Evolutionary conservation across 2,329 filamentous ascomycete genomes (phyloP), one percentile per base, ranked within the genome.

Genomic region (Keithomyces neogunnii): DNA sequence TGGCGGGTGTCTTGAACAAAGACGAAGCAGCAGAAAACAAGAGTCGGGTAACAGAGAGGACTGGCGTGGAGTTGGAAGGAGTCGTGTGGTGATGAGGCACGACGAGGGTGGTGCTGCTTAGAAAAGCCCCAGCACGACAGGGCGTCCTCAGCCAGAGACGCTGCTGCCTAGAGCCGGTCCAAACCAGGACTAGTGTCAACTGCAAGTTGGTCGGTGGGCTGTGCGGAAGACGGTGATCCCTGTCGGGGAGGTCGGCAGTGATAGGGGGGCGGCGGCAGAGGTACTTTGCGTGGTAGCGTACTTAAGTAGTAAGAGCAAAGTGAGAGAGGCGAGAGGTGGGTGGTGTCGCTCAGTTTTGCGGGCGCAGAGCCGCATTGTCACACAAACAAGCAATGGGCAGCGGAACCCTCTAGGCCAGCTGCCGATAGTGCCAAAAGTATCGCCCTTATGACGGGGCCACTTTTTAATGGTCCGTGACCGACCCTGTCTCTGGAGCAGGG

Each of bases 121-220:
- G 56, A 49, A 50, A 53, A 47, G 40, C 55, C 44, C 29, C 8
- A 31, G 26, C 39, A 5, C 38, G 26, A n/a, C 36, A 29, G 51
- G 54, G 52, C 53, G 42, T 52, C 47, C 50, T 54, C 54, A 58
- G 55, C 57, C 54, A 53, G 53, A 48, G 51, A 55, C 53, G 55
- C 54, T 59, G 59, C 59, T 60, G 59, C 59, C 59, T 60, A 46
- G 53, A 56, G 7, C 26, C 42, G 29, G 35, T 3, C 19, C 55
- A 26, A 42, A 54, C 49, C 6, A 3, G 53, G 55, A 48, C 42
- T 58, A 59, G 57, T 48, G 55, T 45, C 29, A 13, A 36, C 47
- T 48, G 39, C 31, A 47, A 49, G 51, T 52, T 57, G 55, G 52
- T 53, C 51, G 51, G 51, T 35, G 47, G 51, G 50, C 51, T 48